These are phyloP conservation scores for Pichia sp. DNA, from an alignment of 1,139 yeast genomes.

Conservation along the genomic window DNA sequence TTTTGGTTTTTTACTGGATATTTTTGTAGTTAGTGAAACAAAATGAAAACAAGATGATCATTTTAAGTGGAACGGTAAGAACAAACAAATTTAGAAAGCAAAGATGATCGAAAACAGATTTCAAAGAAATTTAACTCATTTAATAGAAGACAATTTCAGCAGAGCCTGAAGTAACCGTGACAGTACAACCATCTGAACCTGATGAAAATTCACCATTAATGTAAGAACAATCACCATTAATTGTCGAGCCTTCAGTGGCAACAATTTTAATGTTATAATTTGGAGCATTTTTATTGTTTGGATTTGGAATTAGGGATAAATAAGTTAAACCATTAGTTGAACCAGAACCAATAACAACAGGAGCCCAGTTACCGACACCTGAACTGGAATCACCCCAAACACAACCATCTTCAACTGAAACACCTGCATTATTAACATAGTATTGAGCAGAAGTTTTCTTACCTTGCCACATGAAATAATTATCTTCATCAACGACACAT, in stretches of 20 bases:
- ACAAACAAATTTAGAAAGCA: background rate
- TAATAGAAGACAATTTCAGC: conserved; percentile 65
- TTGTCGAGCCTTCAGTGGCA: conserved; percentile 53
- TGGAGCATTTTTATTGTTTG: conserved; percentile 71
- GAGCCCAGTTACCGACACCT: conserved; percentile 97
- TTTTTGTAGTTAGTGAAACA: background rate
- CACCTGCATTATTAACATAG: conserved; percentile 96
- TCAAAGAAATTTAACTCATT: background rate
- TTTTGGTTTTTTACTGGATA: background rate
- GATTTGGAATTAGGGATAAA: conserved; percentile 91
- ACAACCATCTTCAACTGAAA: conserved; percentile 82
- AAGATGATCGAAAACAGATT: too few relatives aligned
- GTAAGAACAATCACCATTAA: conserved; percentile 75
- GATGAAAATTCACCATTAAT: conserved; percentile 73
- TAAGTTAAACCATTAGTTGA: conserved; percentile 70
- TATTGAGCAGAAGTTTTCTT: conserved; percentile 86
- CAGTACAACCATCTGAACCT: conserved; percentile 82
- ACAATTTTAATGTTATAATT: conserved; percentile 85
- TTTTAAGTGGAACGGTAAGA: too few relatives aligned
- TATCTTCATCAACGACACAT: conserved; percentile 70
- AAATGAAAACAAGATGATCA: too few relatives aligned
- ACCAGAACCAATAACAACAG: conserved; percentile 93
- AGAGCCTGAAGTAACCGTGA: conserved; percentile 73
- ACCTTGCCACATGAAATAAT: conserved; percentile 80
- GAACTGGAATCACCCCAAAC: conserved; percentile 80